These are phyloP conservation scores for Chlorociboria aeruginascens DNA, from an alignment of 495 filamentous ascomycete genomes.

Conservation along the genomic window DNA sequence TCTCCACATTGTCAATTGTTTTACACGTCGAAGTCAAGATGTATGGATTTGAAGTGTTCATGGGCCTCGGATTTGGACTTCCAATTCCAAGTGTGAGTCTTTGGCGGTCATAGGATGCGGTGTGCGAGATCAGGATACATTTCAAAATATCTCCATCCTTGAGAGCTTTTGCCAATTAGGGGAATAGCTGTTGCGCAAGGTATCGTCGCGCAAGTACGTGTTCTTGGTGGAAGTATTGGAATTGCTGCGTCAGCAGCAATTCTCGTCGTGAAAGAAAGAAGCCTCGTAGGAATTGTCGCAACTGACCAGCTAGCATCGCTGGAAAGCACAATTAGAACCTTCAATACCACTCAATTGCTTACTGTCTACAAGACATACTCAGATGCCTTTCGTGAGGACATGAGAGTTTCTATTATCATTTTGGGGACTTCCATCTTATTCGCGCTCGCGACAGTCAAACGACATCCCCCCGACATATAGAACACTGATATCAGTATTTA, in stretches of 20 bases:
- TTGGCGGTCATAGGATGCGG: constrained; percentile 6
- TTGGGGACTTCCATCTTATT: constrained; percentile 3
- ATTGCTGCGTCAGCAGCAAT: constrained; percentile 38
- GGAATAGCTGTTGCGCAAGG: constrained; percentile 35
- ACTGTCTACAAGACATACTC: constrained; percentile 10
- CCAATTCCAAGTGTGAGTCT: constrained; percentile 10
- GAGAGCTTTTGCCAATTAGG: background rate
- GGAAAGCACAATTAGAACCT: constrained; percentile 1
- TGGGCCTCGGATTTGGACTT: constrained; percentile 23
- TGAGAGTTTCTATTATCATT: constrained; percentile 5
- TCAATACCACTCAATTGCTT: constrained; percentile 1
- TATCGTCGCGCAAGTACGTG: constrained; percentile 36
- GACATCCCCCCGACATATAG: constrained; percentile 5
- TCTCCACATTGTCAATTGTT: constrained; percentile 25
- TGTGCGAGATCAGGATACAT: constrained; percentile 12
- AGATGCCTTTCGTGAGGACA: constrained; percentile 10
- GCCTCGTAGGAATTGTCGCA: constrained; percentile 11
- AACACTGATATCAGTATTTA: constrained; percentile 3
- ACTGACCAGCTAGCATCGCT: constrained; percentile 17
- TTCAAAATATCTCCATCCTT: background rate
- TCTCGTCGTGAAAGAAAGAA: constrained; percentile 20
- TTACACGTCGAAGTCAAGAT: constrained; percentile 12
- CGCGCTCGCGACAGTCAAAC: background rate
- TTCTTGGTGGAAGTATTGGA: constrained; percentile 40
- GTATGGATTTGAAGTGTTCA: constrained; percentile 24